These are phyloP conservation scores for Avena eriantha DNA, from an alignment of 176 grass and related monocot species.

Conservation along the genomic window DNA sequence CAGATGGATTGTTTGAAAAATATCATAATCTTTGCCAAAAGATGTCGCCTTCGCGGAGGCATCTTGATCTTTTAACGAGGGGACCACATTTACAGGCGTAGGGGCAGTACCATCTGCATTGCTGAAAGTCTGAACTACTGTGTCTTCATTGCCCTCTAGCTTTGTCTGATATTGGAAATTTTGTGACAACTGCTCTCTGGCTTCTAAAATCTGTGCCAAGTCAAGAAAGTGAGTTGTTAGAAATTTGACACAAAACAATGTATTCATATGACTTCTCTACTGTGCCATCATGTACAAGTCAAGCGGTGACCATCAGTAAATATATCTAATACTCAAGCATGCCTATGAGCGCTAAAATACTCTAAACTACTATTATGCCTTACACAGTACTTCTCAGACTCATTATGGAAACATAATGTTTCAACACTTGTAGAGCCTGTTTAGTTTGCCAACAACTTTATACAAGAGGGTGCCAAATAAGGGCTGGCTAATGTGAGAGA, in stretches of 20 bases:
- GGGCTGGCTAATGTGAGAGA: no score
- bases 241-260: conserved; percentile 38
- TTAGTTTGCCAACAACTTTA: not conserved
- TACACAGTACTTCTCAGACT: not conserved
- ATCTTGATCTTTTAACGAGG: conserved; percentile 38
- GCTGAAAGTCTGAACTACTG: conserved; percentile 19
- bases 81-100: conserved; percentile 15
- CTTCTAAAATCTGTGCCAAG: conserved; percentile 65
- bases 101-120: conserved; percentile 27
- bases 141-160: conserved; percentile 39
- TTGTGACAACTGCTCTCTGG: conserved; percentile 55
- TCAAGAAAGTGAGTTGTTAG: conserved; percentile 28
- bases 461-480: no score
- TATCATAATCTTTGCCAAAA: conserved; percentile 42
- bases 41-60: conserved; percentile 28
- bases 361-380: conserved; percentile 3
- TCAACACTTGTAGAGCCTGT: not conserved
- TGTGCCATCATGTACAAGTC: conserved; percentile 9
- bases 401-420: conserved; percentile 4
- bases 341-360: not conserved
- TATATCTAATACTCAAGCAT: conserved; percentile 16
- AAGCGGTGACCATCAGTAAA: not conserved
- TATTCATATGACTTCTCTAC: not conserved
- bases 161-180: conserved; percentile 53
- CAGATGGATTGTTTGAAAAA: conserved; percentile 21